Conservation (phyloP, 306 rosid genomes). For the Potentilla sterilis region DNA sequence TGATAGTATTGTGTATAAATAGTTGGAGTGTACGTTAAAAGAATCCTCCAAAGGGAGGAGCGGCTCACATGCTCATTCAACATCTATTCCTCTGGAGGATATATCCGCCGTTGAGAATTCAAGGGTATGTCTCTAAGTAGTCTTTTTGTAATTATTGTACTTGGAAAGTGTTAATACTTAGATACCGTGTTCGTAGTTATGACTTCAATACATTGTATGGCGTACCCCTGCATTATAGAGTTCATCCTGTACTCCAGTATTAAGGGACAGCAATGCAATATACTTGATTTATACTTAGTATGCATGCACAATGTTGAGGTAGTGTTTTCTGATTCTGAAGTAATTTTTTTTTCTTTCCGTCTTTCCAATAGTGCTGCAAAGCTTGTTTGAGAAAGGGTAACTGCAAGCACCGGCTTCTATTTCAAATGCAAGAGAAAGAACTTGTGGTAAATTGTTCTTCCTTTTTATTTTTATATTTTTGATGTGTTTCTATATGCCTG, state of each 20-base stretch:
- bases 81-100: slow-evolving; percentile 33
- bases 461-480: neutral
- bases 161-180: neutral
- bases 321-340: slow-evolving; percentile 22
- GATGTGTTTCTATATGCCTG: neutral
- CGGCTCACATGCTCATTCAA: slow-evolving; percentile 24
- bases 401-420: slow-evolving; percentile 51
- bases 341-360: slow-evolving; percentile 14
- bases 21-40: slow-evolving; percentile 38
- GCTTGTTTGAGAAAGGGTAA: slow-evolving; percentile 53
- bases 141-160: neutral
- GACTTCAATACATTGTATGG: neutral
- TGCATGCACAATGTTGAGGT: neutral
- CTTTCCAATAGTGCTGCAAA: slow-evolving; percentile 44
- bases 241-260: neutral
- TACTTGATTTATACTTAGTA: neutral
- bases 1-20: slow-evolving; percentile 15
- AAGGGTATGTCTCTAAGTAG: slow-evolving; percentile 38
- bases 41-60: slow-evolving; percentile 41
- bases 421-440: slow-evolving; percentile 73
- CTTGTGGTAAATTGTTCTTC: slow-evolving; percentile 43
- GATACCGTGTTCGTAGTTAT: neutral
- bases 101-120: slow-evolving; percentile 30
- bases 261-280: neutral
- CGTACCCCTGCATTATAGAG: neutral